A percentile compares a stretch with the other conserved stretches of the same genome.
Evolutionary conservation across 306 rosid species (phyloP).

Genomic region (Potentilla sterilis): DNA sequence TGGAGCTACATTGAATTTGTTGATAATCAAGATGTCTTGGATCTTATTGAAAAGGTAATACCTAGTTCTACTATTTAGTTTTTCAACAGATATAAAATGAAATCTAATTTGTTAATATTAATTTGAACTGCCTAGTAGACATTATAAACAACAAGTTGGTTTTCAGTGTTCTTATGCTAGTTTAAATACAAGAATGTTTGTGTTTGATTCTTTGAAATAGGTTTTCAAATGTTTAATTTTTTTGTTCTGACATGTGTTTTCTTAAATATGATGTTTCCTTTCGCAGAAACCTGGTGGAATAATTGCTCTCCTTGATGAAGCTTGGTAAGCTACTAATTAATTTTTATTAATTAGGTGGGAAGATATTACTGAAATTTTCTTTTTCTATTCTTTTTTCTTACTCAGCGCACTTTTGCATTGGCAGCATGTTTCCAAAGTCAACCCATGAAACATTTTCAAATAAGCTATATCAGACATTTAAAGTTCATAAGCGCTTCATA

Average conservation of each 20-base stretch:
- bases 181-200: not conserved
- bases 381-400: constrained; percentile 7
- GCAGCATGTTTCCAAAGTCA: constrained; percentile 99
- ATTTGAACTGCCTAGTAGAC: constrained; percentile 7
- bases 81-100: constrained; percentile 20
- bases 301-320: constrained; percentile 97
- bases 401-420: constrained; percentile 30
- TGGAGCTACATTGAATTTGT: constrained; percentile 99
- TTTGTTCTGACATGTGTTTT: not conserved
- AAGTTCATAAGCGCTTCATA: constrained; percentile 82
- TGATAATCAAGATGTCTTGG: constrained; percentile 95
- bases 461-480: constrained; percentile 96
- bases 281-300: constrained; percentile 98
- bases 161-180: not conserved
- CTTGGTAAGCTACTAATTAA: constrained; percentile 63
- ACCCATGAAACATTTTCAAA: constrained; percentile 99
- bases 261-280: constrained; percentile 25
- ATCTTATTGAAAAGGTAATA: constrained; percentile 91
- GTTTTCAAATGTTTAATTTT: constrained; percentile 2
- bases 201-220: not conserved
- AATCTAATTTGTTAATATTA: not conserved
- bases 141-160: not conserved
- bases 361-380: constrained; percentile 6
- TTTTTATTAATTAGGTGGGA: constrained; percentile 7
- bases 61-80: constrained; percentile 21